Evolutionary conservation across 2,329 filamentous ascomycete genomes (phyloP).

Genomic region (Verticillium alfalfae): DNA sequence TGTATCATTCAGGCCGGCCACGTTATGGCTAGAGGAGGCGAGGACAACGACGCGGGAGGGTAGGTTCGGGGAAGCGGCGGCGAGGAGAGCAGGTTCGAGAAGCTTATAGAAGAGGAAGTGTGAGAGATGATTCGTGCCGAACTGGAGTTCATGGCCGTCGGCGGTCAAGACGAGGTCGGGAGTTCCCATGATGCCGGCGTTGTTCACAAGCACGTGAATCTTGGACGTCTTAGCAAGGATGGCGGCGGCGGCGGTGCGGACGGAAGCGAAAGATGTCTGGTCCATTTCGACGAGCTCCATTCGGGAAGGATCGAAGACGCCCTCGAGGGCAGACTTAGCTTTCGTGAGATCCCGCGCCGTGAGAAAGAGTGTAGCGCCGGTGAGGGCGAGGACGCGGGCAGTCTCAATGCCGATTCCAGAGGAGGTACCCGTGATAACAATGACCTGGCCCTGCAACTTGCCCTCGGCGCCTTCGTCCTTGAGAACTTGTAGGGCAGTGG

Average conservation of each 20-base stretch:
- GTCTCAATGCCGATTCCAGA: slow-evolving; percentile 40
- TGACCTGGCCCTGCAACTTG: slow-evolving; percentile 27
- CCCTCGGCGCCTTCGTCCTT: slow-evolving; percentile 26
- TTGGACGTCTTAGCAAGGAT: slow-evolving; percentile 19
- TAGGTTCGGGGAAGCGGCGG: slow-evolving; percentile 13
- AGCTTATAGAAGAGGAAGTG: slow-evolving; percentile 41
- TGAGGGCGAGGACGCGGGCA: slow-evolving; percentile 32
- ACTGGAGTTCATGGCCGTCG: slow-evolving; percentile 37
- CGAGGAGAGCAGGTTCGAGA: slow-evolving; percentile 34
- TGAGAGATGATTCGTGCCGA: slow-evolving; percentile 37
- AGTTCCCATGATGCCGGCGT: slow-evolving; percentile 33
- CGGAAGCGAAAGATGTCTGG: slow-evolving; percentile 21
- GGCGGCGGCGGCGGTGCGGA: slow-evolving; percentile 26
- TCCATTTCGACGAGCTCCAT: slow-evolving; percentile 26
- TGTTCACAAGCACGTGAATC: slow-evolving; percentile 38
- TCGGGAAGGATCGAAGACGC: slow-evolving; percentile 5
- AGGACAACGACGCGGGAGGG: slow-evolving; percentile 32
- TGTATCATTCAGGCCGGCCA: slow-evolving; percentile 1
- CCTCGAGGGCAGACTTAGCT: slow-evolving; percentile 15
- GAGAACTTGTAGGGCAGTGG: slow-evolving; percentile 32
- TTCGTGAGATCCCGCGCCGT: slow-evolving; percentile 18
- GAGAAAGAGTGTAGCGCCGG: slow-evolving; percentile 20
- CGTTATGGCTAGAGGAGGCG: slow-evolving; percentile 11
- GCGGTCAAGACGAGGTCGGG: slow-evolving; percentile 24
- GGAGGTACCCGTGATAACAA: slow-evolving; percentile 37